Conservation (phyloP, 345 rosid genomes). For the Laguncularia racemosa region DNA sequence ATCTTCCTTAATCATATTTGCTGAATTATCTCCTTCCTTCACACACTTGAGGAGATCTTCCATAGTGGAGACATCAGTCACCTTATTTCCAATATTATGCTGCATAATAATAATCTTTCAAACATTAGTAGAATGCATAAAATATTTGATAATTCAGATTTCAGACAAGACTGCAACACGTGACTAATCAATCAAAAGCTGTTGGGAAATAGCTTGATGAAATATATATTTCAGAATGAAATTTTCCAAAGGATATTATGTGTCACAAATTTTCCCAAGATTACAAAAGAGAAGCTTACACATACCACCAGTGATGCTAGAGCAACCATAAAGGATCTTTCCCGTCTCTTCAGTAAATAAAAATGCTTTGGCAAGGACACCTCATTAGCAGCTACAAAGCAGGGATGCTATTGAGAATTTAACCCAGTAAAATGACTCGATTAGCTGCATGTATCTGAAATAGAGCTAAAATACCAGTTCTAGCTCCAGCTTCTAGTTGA, state of each 20-base stretch:
- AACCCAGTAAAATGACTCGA: slow-evolving; percentile 3
- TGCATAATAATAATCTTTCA: slow-evolving; percentile 22
- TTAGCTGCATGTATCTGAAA: no score
- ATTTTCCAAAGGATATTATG: no score
- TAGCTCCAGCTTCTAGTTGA: slow-evolving; percentile 16
- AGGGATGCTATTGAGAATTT: slow-evolving; percentile 6
- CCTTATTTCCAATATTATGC: slow-evolving; percentile 35
- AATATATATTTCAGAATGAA: no score
- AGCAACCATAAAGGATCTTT: slow-evolving; percentile 46
- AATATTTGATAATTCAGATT: no score
- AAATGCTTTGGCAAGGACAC: slow-evolving; percentile 42
- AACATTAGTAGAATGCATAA: neutral
- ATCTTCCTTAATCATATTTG: slow-evolving; percentile 16
- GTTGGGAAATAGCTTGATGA: no score
- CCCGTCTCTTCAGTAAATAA: slow-evolving; percentile 54
- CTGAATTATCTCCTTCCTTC: slow-evolving; percentile 27
- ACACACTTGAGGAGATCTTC: slow-evolving; percentile 52
- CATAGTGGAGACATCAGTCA: slow-evolving; percentile 26
- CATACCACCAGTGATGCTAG: slow-evolving; percentile 51
- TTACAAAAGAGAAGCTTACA: slow-evolving; percentile 11
- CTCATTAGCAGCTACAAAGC: slow-evolving; percentile 34
- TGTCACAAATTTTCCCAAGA: no score
- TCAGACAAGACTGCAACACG: no score
- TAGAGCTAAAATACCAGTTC: slow-evolving; percentile 24
- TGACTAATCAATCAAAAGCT: no score